Conservation (phyloP, 495 filamentous ascomycete genomes). For the Xylaria sp. region DNA sequence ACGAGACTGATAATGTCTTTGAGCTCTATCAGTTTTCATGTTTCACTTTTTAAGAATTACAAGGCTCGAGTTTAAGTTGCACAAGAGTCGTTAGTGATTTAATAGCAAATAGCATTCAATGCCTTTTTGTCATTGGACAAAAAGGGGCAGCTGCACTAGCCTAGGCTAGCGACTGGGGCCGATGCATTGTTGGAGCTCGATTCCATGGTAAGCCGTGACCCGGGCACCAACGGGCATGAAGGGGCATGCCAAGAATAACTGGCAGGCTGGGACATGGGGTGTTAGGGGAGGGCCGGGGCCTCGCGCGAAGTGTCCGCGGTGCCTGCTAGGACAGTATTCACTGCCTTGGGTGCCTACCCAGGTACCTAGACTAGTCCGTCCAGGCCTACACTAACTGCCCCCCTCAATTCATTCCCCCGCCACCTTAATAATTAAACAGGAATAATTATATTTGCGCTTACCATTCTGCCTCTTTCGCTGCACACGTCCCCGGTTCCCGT, state of each 20-base stretch:
- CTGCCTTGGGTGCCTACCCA: background rate
- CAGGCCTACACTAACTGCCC: too few species aligned
- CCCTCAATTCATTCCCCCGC: constrained; percentile 8
- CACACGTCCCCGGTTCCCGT: constrained; percentile 13
- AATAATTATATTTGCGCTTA: constrained; percentile 14
- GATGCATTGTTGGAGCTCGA: constrained; percentile 3
- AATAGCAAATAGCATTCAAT: background rate
- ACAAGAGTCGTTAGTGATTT: background rate
- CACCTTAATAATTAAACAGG: constrained; percentile 18
- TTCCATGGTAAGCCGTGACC: background rate
- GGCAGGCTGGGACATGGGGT: background rate
- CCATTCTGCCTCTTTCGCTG: constrained; percentile 17
- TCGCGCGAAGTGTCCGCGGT: too few species aligned
- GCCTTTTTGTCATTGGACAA: background rate
- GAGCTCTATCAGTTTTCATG: background rate
- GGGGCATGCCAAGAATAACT: background rate
- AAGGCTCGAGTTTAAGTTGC: background rate
- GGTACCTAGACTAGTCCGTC: background rate
- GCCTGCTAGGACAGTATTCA: too few species aligned
- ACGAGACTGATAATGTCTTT: background rate
- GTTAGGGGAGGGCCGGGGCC: constrained; percentile 38
- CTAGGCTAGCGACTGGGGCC: background rate
- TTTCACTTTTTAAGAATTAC: background rate
- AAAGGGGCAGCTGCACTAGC: constrained; percentile 1
- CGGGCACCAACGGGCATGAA: background rate